Evolutionary conservation across 2,329 filamentous ascomycete species (phyloP).

Genomic region (Cladophialophora carrionii): DNA sequence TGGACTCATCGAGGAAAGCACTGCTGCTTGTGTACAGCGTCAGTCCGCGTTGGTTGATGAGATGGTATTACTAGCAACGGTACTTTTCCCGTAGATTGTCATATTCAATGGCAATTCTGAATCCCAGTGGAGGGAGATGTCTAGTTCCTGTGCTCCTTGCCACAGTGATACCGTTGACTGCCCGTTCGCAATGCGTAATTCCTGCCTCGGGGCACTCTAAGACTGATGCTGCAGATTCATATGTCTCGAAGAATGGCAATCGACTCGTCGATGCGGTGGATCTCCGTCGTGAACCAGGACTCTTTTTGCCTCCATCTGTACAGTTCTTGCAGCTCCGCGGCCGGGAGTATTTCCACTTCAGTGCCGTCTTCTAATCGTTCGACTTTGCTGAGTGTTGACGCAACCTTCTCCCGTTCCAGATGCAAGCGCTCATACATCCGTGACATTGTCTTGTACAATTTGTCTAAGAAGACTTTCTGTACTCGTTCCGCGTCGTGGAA

Average conservation of each 20-base stretch:
- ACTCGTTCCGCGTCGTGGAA: slow-evolving; percentile 81
- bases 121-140: too few relatives aligned
- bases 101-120: too few relatives aligned
- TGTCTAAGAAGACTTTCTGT: slow-evolving; percentile 71
- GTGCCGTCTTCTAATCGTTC: slow-evolving; percentile 82
- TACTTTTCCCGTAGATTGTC: too few relatives aligned
- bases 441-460: slow-evolving; percentile 87
- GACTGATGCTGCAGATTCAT: slow-evolving; percentile 45
- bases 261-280: slow-evolving; percentile 80
- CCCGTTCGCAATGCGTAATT: too few relatives aligned
- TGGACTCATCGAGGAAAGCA: too few relatives aligned
- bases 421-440: slow-evolving; percentile 79
- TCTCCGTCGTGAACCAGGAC: slow-evolving; percentile 75
- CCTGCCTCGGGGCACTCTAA: background rate
- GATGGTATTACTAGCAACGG: too few relatives aligned
- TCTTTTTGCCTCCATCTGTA: slow-evolving; percentile 65
- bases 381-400: slow-evolving; percentile 75
- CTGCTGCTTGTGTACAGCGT: too few relatives aligned
- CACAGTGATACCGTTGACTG: too few relatives aligned
- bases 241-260: slow-evolving; percentile 82
- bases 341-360: slow-evolving; percentile 77
- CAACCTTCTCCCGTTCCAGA: slow-evolving; percentile 72
- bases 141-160: too few relatives aligned
- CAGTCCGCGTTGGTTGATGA: too few relatives aligned
- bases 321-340: slow-evolving; percentile 71